Evolutionary conservation across 2,329 filamentous ascomycete species (phyloP), one percentile per base, ranked within the genome.

Genomic region (Aspergillus uvarum): DNA sequence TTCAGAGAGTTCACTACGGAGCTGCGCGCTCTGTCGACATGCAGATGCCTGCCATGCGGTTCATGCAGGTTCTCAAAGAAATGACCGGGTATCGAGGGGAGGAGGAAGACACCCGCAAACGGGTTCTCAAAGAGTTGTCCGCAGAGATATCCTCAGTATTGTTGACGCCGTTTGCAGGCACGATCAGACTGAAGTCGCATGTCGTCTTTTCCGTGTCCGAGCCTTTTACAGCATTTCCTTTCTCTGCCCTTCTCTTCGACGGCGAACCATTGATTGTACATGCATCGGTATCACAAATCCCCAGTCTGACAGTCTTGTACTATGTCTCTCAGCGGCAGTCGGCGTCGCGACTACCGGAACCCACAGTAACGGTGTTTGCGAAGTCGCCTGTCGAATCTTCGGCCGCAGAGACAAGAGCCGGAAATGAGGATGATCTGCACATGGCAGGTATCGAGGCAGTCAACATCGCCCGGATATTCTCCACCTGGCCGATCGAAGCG

Each of bases 391-490:
- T 49, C 2, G 59, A 58, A n/a, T 57, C 59, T 19, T 26, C 59
- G 10, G 12, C 26, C 14, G 11, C 12, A 16, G 12, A 19, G 4
- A 53, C 47, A 2, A 54, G 63, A 53, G 56, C n/a, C n/a, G 55
- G 47, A 3, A 49, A 60, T n/a, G 67, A 68, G 24, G 50, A 42
- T 3, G 63, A 62, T 47, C 60, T 70, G 2, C 65, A 67, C 29
- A 69, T 69, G 67, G 68, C 68, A 4, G 65, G 60, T 6, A 65
- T 70, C 38, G 68, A 70, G 54, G 67, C 68, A 22, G 64, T 70
- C 47, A 69, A 65, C 19, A 70, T 70, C 31, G 66, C 68, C 12
- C 63, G 63, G 21, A 59, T 63, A 50, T 70, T 70, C 44, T 61
- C 61, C 8, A 69, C 68, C 26, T 69, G 66, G 66, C 68, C 68